Percentiles rank a stretch among this genome's conserved stretches.
Conservation (phyloP, 2,329 filamentous ascomycete species). For the Fusarium equiseti region DNA sequence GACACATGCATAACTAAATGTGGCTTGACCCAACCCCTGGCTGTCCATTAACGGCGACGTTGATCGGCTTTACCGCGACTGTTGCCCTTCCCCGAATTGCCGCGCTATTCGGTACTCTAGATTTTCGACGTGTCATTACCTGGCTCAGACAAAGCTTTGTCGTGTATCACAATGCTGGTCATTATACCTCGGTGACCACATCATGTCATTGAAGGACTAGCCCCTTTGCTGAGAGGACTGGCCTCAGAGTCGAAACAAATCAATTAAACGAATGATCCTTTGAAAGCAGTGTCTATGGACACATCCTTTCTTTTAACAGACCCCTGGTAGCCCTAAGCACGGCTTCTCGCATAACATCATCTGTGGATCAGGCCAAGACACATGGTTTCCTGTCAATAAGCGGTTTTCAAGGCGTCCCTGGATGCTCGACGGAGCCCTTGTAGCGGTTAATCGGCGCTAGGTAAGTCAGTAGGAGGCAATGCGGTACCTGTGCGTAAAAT, state of each 20-base stretch:
- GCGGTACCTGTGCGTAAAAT: slow-evolving; percentile 3
- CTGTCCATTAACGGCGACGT: slow-evolving; percentile 5
- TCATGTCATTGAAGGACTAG: neutral
- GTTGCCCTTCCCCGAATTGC: neutral
- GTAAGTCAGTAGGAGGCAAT: slow-evolving; percentile 1
- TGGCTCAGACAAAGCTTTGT: slow-evolving; percentile 41
- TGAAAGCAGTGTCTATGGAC: slow-evolving; percentile 4
- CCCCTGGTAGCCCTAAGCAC: slow-evolving; percentile 15
- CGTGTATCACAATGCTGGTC: slow-evolving; percentile 40
- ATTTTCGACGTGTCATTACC: slow-evolving; percentile 4
- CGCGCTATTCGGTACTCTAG: neutral
- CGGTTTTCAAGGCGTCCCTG: slow-evolving; percentile 19
- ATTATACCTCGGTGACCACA: slow-evolving; percentile 12
- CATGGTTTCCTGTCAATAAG: slow-evolving; percentile 14
- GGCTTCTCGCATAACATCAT: slow-evolving; percentile 38
- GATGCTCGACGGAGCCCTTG: slow-evolving; percentile 2
- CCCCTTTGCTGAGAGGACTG: slow-evolving; percentile 18
- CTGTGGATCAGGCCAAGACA: slow-evolving; percentile 33
- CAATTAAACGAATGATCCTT: slow-evolving; percentile 9
- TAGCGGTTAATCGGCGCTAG: slow-evolving; percentile 20
- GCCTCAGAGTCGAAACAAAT: slow-evolving; percentile 39
- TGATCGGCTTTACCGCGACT: slow-evolving; percentile 23
- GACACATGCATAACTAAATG: slow-evolving; percentile 19
- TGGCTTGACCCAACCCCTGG: slow-evolving; percentile 32
- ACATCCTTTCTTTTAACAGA: slow-evolving; percentile 2